Base-by-base conservation (phyloP, 169 alveolate genomes). In the Fabrea salina region DNA sequence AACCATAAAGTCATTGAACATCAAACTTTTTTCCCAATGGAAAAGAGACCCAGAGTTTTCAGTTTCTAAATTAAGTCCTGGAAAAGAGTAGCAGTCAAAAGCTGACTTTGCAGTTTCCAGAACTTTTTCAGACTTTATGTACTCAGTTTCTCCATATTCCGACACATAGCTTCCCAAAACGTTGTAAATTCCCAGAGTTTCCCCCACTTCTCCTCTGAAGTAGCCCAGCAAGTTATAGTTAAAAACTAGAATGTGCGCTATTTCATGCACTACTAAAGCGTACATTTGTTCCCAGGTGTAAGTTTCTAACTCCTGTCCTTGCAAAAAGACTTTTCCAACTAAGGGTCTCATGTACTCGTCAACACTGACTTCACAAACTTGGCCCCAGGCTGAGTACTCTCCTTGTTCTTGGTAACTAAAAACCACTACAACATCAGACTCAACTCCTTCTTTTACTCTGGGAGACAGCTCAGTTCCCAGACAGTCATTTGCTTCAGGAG, bases 21-120 rank as follows among this genome's bases (percentile, higher is more conserved):
- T 80, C 19, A 40, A 54, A 58, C 90, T 75, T 68, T 81, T 74
- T 39, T 80, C 86, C 87, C 90, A 85, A 80, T 85, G 86, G 1
- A 75, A 32, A 4, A 35, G 11, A 41, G 80, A 51, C 50, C 85
- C 32, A 5, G 67, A 41, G 25, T 59, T 51, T 44, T 64, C 75
- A 35, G 70, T 50, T 77, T 76, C 88, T 53, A 82, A 53, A 47
- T 75, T 78, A 7, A 83, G 64, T 5, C 88, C 88, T 4, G 56
- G 27, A 1, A 83, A 22, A 25, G 33, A 16, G 13, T n/a, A 5
- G 51, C 88, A 83, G n/a, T 61, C 57, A 77, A 64, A 83, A 68
- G 72, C 71, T 30, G 32, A 49, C 51, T 33, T 57, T 25, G 85
- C 84, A 8, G 47, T 50, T 27, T 68, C 56, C 27, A 77, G 13